Percentiles rank a stretch among this genome's conserved stretches.
phyloP scores from a whole-genome alignment of 257 asterid species.

The Nicotiana attenuata region DNA sequence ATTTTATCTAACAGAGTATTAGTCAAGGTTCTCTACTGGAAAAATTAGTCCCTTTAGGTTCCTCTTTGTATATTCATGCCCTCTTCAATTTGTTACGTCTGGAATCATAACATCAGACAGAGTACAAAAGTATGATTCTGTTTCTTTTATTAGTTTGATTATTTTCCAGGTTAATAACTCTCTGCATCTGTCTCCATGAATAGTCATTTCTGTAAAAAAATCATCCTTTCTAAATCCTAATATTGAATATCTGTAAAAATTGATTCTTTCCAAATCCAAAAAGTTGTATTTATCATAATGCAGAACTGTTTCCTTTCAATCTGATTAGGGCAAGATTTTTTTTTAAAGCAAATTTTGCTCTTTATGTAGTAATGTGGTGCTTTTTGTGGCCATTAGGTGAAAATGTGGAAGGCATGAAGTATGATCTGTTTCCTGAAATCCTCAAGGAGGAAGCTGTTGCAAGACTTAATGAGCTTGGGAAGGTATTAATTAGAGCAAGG shows the following conservation, averaged over 20 bases:
- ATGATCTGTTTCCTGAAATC: conserved; percentile 42
- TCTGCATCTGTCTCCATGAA: not conserved
- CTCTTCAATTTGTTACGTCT: not conserved
- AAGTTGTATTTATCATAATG: not conserved
- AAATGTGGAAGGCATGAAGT: conserved; percentile 26
- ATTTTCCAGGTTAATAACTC: not conserved
- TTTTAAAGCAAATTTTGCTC: too few relatives aligned
- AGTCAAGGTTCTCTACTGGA: not conserved
- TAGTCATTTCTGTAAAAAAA: not conserved
- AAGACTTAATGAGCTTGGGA: conserved; percentile 77
- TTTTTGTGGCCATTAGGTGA: conserved; percentile 16
- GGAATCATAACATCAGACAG: not conserved
- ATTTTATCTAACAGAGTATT: not conserved
- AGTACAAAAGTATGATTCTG: not conserved
- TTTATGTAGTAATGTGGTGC: not conserved
- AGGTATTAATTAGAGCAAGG: conserved; percentile 37
- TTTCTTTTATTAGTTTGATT: not conserved
- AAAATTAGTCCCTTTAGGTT: not conserved
- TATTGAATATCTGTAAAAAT: not conserved
- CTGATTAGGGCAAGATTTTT: not conserved
- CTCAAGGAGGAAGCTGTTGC: conserved; percentile 75
- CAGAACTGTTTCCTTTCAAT: not conserved
- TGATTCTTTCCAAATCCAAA: not conserved
- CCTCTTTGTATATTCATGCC: not conserved
- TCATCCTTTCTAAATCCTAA: not conserved